Conservation (phyloP, 176 grass and related monocot genomes). For the Aegilops speltoides region DNA sequence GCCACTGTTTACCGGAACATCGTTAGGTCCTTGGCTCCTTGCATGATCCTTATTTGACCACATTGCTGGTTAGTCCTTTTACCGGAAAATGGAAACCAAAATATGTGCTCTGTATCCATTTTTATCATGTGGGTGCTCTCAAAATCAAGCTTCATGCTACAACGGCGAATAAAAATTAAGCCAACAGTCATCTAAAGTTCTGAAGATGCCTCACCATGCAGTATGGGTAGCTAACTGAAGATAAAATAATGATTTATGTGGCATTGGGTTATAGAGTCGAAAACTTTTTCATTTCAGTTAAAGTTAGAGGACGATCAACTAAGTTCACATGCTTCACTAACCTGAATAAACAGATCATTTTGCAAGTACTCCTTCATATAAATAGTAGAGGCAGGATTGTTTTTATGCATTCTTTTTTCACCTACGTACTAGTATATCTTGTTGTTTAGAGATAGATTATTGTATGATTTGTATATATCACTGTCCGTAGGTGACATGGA, state of each 20-base stretch:
- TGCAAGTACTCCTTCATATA: no score
- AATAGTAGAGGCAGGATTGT: no score
- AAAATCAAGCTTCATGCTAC: neutral
- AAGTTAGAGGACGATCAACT: no score
- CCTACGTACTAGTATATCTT: no score
- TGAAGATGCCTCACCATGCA: neutral
- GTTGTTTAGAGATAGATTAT: no score
- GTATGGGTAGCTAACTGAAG: neutral
- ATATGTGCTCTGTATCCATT: neutral
- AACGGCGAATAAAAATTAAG: neutral
- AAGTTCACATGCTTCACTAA: no score
- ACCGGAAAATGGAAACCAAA: neutral
- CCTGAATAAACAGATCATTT: no score
- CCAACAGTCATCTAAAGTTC: neutral
- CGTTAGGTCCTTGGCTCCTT: neutral
- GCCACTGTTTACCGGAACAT: neutral
- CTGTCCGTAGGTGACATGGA: no score
- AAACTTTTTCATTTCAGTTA: no score
- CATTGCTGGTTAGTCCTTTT: neutral
- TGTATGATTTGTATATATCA: no score
- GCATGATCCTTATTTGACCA: neutral
- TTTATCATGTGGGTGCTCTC: neutral
- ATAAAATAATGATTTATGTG: neutral
- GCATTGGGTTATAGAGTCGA: no score
- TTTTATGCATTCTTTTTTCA: no score